phyloP scores from a whole-genome alignment of 2,329 filamentous ascomycete genomes.

The Botrytis aclada region DNA sequence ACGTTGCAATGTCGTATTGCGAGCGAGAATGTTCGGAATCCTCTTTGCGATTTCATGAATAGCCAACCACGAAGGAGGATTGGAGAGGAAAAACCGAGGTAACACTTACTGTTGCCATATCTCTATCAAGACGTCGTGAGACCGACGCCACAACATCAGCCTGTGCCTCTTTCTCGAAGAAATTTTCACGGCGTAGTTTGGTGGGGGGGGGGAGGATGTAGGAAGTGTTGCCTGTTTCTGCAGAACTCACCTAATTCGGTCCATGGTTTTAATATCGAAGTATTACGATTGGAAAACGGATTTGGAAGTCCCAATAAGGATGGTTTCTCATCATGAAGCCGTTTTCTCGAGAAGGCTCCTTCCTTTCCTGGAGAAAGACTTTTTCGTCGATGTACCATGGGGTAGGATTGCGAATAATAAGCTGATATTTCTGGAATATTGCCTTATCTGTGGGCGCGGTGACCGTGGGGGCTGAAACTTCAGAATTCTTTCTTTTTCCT shows the following conservation, averaged over 20 bases:
- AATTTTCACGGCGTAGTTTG: neutral
- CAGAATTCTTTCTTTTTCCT: neutral
- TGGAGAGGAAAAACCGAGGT: neutral
- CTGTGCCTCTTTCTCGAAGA: conserved; percentile 14
- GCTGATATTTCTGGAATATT: conserved; percentile 5
- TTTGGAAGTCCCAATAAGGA: neutral
- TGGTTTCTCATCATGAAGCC: neutral
- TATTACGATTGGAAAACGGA: neutral
- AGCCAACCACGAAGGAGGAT: neutral
- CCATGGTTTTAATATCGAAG: neutral
- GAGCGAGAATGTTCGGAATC: neutral
- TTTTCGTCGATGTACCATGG: conserved; percentile 5
- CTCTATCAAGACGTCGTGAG: conserved; percentile 22
- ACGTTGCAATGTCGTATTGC: neutral
- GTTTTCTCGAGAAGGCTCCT: neutral
- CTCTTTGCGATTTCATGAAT: neutral
- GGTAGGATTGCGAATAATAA: neutral
- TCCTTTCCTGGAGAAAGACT: conserved; percentile 4
- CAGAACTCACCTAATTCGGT: conserved; percentile 8
- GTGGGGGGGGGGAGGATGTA: neutral
- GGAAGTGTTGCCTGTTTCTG: neutral
- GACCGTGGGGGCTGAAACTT: neutral
- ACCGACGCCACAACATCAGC: conserved; percentile 16
- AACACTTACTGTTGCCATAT: conserved; percentile 27
- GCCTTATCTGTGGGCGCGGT: neutral